These are phyloP conservation scores for Arthrobotrys musiformis DNA, from an alignment of 2,329 filamentous ascomycete genomes.

Conservation along the genomic window DNA sequence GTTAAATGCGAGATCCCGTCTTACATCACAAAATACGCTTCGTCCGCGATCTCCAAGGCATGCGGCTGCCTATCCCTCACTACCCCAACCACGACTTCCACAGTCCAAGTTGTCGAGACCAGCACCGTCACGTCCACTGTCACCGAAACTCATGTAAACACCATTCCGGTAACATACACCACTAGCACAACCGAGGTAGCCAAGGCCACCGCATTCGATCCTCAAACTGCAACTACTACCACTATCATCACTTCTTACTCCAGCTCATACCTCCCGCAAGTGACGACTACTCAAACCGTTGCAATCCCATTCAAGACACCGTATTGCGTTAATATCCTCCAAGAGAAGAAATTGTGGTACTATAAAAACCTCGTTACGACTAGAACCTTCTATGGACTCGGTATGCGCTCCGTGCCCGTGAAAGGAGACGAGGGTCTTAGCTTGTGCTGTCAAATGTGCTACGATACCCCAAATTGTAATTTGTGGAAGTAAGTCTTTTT, in stretches of 20 bases:
- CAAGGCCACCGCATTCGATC: conserved; percentile 14
- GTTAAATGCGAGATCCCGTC: conserved; percentile 18
- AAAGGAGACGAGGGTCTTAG: conserved; percentile 23
- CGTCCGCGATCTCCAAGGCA: conserved; percentile 23
- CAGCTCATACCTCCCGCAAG: neutral
- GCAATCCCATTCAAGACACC: conserved; percentile 28
- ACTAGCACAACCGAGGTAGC: conserved; percentile 1
- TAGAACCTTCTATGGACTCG: neutral
- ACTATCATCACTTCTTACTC: conserved; percentile 1
- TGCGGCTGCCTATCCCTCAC: conserved; percentile 31
- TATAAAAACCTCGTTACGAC: neutral
- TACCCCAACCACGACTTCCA: conserved; percentile 15
- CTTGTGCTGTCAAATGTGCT: conserved; percentile 28
- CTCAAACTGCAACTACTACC: conserved; percentile 1
- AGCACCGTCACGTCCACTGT: neutral
- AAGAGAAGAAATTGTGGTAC: conserved; percentile 19
- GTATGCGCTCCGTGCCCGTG: neutral
- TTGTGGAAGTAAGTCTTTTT: conserved; percentile 29
- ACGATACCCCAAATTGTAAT: conserved; percentile 8
- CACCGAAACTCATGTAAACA: conserved; percentile 10
- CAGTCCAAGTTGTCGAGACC: neutral
- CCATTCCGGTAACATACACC: conserved; percentile 8
- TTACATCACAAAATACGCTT: conserved; percentile 21
- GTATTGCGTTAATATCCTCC: conserved; percentile 38
- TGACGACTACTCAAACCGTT: neutral